These are phyloP conservation scores for Grosmannia serpens DNA, from an alignment of 2,329 filamentous ascomycete species.

Conservation along the genomic window DNA sequence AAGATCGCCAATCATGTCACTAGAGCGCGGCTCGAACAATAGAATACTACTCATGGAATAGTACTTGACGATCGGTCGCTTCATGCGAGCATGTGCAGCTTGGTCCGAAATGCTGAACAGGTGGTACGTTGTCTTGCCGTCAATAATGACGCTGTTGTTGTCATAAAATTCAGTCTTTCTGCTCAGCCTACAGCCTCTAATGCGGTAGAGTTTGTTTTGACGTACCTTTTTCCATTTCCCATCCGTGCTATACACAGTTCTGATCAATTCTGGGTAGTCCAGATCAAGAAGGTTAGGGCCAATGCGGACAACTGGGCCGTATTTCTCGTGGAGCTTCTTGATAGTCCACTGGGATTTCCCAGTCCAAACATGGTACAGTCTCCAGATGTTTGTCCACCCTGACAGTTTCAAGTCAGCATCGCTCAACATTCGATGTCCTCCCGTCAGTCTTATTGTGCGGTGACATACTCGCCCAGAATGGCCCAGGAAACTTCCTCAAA, in stretches of 20 bases:
- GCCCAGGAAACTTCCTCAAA: slow-evolving; percentile 12
- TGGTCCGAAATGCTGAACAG: slow-evolving; percentile 24
- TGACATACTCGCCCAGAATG: slow-evolving; percentile 11
- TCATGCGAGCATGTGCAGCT: slow-evolving; percentile 20
- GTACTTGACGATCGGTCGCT: slow-evolving; percentile 24
- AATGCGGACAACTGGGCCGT: slow-evolving; percentile 29
- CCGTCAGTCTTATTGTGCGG: too few relatives aligned
- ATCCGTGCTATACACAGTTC: slow-evolving; percentile 24
- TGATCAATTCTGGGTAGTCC: slow-evolving; percentile 24
- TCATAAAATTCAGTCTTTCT: slow-evolving; percentile 4
- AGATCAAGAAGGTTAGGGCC: slow-evolving; percentile 26
- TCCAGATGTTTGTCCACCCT: slow-evolving; percentile 18
- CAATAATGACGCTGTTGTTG: slow-evolving; percentile 12
- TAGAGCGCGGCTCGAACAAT: slow-evolving; percentile 34
- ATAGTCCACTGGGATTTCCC: slow-evolving; percentile 17
- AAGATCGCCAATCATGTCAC: slow-evolving; percentile 20
- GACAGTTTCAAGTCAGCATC: background rate
- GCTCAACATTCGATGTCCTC: background rate
- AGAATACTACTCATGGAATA: slow-evolving; percentile 18
- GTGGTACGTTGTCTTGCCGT: slow-evolving; percentile 24
- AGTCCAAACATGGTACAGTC: slow-evolving; percentile 2
- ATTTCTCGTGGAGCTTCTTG: slow-evolving; percentile 15
- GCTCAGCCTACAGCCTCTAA: background rate
- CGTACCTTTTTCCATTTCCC: slow-evolving; percentile 6
- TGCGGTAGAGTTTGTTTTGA: slow-evolving; percentile 10